phyloP scores from a whole-genome alignment of 2,329 filamentous ascomycete genomes.

The Xylariaceae sp. region DNA sequence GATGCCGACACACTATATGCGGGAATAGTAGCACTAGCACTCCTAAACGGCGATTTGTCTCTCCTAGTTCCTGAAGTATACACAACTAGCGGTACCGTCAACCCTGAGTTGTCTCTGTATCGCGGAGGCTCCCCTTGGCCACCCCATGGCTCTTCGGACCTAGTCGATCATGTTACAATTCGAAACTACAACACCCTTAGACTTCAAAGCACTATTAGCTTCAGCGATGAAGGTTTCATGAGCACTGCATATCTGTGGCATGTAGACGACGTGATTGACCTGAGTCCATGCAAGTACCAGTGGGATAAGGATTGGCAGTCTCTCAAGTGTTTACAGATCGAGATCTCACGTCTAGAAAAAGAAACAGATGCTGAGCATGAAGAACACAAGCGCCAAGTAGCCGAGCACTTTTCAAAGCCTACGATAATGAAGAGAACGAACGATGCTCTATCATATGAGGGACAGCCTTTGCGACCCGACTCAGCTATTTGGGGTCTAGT shows the following conservation, averaged over 20 bases:
- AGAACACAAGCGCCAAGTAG: not conserved
- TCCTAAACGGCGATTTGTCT: slow-evolving; percentile 5
- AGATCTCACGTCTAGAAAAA: not conserved
- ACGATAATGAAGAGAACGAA: not conserved
- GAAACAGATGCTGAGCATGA: slow-evolving; percentile 1
- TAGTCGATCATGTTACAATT: not conserved
- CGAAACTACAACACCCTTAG: slow-evolving; percentile 2
- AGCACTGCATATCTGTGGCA: slow-evolving; percentile 3
- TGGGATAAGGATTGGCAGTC: slow-evolving; percentile 1
- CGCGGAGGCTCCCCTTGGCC: too few relatives aligned
- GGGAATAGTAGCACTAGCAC: slow-evolving; percentile 1
- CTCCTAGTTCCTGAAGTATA: slow-evolving; percentile 6
- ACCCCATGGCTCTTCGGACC: not conserved
- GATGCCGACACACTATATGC: not conserved
- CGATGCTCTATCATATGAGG: not conserved
- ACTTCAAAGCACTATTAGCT: not conserved
- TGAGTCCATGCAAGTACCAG: slow-evolving; percentile 3
- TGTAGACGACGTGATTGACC: slow-evolving; percentile 1
- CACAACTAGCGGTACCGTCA: not conserved
- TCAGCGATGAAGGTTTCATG: not conserved
- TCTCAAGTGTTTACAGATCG: slow-evolving; percentile 1
- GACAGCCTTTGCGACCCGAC: not conserved
- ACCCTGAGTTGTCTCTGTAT: not conserved
- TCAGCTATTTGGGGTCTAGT: slow-evolving; percentile 1
- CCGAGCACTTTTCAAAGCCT: not conserved